phyloP scores from a whole-genome alignment of 78 protist species.

The Monocercomonoides exilis region DNA sequence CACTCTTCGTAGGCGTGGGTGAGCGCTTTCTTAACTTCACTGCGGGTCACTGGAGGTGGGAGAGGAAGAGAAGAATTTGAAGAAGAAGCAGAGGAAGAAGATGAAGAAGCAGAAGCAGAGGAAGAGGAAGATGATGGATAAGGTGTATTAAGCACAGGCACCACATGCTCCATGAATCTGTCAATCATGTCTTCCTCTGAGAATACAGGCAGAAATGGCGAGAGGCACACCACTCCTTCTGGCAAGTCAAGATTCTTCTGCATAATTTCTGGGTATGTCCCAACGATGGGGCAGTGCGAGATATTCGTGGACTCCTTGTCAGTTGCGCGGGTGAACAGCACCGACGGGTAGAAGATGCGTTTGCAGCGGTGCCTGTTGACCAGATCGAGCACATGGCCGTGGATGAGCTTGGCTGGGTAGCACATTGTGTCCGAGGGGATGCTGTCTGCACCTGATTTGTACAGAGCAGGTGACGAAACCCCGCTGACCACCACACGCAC shows the following conservation, averaged over 20 bases:
- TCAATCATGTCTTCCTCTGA: not conserved
- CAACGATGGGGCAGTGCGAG: constrained; percentile 29
- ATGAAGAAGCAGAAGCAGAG: too few relatives aligned
- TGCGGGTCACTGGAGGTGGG: not conserved
- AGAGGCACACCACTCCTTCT: not conserved
- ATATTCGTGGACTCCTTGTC: not conserved
- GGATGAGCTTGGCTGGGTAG: constrained; percentile 22
- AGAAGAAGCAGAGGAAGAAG: not conserved
- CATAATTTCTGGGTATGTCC: constrained; percentile 11
- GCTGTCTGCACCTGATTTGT: not conserved
- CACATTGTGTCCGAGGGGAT: constrained; percentile 26
- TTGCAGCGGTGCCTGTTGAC: not conserved
- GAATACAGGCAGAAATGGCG: not conserved
- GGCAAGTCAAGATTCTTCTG: not conserved
- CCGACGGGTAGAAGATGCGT: constrained; percentile 17
- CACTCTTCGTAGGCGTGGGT: not conserved
- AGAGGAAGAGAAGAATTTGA: not conserved
- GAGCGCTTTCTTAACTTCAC: not conserved
- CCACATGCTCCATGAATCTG: constrained; percentile 9
- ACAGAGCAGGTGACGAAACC: not conserved
- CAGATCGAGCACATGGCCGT: constrained; percentile 2
- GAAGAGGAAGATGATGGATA: not conserved
- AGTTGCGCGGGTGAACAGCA: not conserved
- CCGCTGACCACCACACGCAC: not conserved
- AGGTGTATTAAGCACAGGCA: not conserved